A percentile compares a stretch with the other conserved stretches of the same genome.
Evolutionary conservation across 805 yeast species (phyloP).

Genomic region (Groenewaldozyma salmanticensis): DNA sequence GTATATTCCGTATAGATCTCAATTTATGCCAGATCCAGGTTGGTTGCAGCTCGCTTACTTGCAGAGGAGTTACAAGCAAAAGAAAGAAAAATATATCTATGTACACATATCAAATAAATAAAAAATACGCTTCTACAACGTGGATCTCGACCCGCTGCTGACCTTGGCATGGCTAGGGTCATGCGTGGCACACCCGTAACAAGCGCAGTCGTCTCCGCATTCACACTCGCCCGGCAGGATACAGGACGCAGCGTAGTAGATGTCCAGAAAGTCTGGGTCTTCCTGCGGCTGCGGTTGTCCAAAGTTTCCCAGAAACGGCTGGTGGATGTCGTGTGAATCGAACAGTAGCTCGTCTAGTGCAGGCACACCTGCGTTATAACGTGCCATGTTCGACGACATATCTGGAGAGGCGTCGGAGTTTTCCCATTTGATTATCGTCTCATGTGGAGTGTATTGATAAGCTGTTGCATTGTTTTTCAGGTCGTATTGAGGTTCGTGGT

Average conservation of each 20-base stretch:
- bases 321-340: too few species aligned
- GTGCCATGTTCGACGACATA: not conserved
- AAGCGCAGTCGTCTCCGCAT: slow-evolving; percentile 29
- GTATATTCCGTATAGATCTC: too few species aligned
- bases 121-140: not conserved
- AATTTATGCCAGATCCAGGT: too few species aligned
- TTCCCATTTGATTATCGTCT: too few species aligned
- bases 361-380: not conserved
- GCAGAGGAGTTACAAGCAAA: too few species aligned
- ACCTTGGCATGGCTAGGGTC: slow-evolving; percentile 12
- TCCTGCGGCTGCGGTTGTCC: not conserved
- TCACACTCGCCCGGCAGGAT: slow-evolving; percentile 30
- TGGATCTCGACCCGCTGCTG: too few species aligned
- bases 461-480: not conserved
- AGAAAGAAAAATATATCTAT: not conserved
- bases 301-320: too few species aligned
- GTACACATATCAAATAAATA: not conserved
- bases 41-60: too few species aligned
- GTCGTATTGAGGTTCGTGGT: not conserved
- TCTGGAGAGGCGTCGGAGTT: not conserved
- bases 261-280: slow-evolving; percentile 13
- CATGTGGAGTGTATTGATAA: not conserved
- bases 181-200: slow-evolving; percentile 27
- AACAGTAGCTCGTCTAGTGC: not conserved
- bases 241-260: slow-evolving; percentile 27